Evolutionary conservation across 768 basidiomycete species (phyloP).

Genomic region (Calvatia gigantea): DNA sequence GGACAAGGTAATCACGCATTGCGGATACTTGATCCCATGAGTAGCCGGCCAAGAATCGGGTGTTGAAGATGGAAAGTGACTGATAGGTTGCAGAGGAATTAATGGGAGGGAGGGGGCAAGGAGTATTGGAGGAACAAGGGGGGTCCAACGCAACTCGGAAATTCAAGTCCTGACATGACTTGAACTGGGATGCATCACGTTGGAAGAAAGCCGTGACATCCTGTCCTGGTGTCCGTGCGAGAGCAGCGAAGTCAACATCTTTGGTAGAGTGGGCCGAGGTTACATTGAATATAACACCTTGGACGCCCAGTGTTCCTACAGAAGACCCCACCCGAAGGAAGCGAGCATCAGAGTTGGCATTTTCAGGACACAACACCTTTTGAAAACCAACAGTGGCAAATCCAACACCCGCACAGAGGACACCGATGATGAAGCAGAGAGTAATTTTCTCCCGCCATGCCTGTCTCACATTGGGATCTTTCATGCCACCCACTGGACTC

Average conservation of each 20-base stretch:
- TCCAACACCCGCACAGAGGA: slow-evolving; percentile 78
- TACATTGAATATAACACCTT: slow-evolving; percentile 76
- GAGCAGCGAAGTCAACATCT: slow-evolving; percentile 54
- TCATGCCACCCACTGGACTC: slow-evolving; percentile 71
- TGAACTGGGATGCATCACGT: slow-evolving; percentile 62
- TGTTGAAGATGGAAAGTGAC: slow-evolving; percentile 62
- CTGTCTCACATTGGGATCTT: slow-evolving; percentile 72
- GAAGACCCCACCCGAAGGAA: slow-evolving; percentile 55
- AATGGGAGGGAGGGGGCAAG: slow-evolving; percentile 68
- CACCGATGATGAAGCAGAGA: slow-evolving; percentile 79
- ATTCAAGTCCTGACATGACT: slow-evolving; percentile 56
- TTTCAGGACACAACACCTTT: slow-evolving; percentile 82
- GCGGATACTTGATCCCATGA: slow-evolving; percentile 83
- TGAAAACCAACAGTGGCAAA: slow-evolving; percentile 95
- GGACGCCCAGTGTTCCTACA: slow-evolving; percentile 67
- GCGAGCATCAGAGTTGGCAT: slow-evolving; percentile 35
- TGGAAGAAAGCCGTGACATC: slow-evolving; percentile 90
- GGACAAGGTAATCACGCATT: slow-evolving; percentile 75
- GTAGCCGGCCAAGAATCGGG: slow-evolving; percentile 75
- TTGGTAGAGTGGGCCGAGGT: slow-evolving; percentile 46
- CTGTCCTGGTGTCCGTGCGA: slow-evolving; percentile 64
- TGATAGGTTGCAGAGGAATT: slow-evolving; percentile 53
- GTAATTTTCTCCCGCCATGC: slow-evolving; percentile 99
- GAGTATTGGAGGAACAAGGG: slow-evolving; percentile 58
- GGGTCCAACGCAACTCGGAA: slow-evolving; percentile 71